These are phyloP conservation scores for Fusarium acutatum DNA, from an alignment of 2,329 filamentous ascomycete genomes.

Conservation along the genomic window DNA sequence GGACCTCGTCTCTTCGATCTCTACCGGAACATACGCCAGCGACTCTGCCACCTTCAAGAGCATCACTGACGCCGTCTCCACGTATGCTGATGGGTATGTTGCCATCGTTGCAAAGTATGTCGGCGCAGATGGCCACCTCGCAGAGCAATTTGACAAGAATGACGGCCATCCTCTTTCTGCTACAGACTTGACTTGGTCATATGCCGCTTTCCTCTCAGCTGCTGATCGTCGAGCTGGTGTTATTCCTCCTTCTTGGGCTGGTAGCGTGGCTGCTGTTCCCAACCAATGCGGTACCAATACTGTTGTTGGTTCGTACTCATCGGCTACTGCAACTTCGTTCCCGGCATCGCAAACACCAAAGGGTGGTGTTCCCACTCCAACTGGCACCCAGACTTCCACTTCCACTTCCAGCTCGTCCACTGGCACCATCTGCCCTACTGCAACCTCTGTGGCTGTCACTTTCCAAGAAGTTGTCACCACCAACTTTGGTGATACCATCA, in stretches of 20 bases:
- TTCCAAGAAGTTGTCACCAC: conserved; percentile 70
- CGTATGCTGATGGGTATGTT: conserved; percentile 70
- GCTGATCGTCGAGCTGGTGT: conserved; percentile 63
- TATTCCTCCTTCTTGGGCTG: conserved; percentile 66
- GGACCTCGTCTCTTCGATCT: conserved; percentile 66
- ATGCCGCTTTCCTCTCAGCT: conserved; percentile 74
- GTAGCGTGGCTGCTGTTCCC: conserved; percentile 56
- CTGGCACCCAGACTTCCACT: conserved; percentile 39
- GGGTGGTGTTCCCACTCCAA: conserved; percentile 45
- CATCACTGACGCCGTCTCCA: conserved; percentile 64
- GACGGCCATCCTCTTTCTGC: conserved; percentile 67
- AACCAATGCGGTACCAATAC: conserved; percentile 57
- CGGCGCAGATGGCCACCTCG: conserved; percentile 67
- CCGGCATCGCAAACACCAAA: conserved; percentile 58
- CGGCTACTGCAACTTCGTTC: conserved; percentile 58
- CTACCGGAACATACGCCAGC: conserved; percentile 69
- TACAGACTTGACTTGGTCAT: conserved; percentile 76
- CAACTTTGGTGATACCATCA: conserved; percentile 69
- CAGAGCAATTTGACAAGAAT: conserved; percentile 71
- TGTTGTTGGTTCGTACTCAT: conserved; percentile 60
- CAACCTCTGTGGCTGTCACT: conserved; percentile 64
- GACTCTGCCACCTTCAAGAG: conserved; percentile 57
- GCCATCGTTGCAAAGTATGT: conserved; percentile 70
- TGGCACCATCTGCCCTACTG: conserved; percentile 48
- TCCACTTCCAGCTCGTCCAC: conserved; percentile 41